These are phyloP conservation scores for Fraxinus platypoda DNA, from an alignment of 305 asterid species.

Conservation along the genomic window DNA sequence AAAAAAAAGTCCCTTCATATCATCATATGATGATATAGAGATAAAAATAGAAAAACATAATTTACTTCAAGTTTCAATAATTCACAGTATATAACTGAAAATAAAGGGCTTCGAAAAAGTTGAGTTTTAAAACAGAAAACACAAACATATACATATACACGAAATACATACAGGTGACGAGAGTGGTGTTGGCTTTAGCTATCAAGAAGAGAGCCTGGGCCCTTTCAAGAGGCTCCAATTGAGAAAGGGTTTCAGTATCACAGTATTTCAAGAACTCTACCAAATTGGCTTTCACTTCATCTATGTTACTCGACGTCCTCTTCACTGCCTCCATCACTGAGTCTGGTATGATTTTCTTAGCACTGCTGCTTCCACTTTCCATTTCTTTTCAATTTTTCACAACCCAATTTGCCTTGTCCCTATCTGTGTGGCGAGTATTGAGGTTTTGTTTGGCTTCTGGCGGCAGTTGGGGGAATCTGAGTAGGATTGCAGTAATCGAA, in stretches of 20 bases:
- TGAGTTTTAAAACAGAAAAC: neutral
- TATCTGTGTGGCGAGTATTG: neutral
- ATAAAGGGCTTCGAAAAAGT: neutral
- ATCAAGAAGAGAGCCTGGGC: slow-evolving; percentile 67
- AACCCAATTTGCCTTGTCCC: neutral
- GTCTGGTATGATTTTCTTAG: slow-evolving; percentile 55
- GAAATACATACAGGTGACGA: slow-evolving; percentile 55
- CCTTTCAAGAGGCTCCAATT: slow-evolving; percentile 77
- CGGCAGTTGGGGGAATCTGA: neutral
- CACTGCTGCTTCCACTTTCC: slow-evolving; percentile 45
- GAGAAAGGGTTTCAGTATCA: slow-evolving; percentile 58
- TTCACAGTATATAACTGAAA: neutral
- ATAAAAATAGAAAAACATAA: neutral
- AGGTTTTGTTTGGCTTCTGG: neutral
- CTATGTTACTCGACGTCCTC: slow-evolving; percentile 64
- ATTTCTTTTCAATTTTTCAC: slow-evolving; percentile 17
- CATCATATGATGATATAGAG: neutral
- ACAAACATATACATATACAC: neutral
- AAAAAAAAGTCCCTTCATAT: neutral
- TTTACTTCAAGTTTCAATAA: neutral
- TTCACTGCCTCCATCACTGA: slow-evolving; percentile 68
- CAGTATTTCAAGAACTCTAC: slow-evolving; percentile 61
- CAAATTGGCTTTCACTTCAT: slow-evolving; percentile 62
- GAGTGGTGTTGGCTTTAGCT: slow-evolving; percentile 69
- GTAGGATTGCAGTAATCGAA: neutral